Conservation (phyloP, 768 basidiomycete species). For the Strobilomyces echinocephalus region DNA sequence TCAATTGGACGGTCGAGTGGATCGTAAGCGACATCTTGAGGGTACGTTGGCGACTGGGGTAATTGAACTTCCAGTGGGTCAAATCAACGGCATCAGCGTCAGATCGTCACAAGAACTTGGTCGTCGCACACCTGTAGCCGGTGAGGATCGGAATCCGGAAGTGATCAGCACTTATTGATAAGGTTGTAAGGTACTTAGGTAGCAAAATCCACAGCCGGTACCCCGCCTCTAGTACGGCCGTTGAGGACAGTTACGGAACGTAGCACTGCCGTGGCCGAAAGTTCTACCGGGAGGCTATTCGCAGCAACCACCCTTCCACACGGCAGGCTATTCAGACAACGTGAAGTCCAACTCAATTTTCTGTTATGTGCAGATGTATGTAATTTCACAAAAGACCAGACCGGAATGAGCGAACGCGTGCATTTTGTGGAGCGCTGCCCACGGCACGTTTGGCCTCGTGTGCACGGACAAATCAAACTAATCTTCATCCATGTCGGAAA, state of each 20-base stretch:
- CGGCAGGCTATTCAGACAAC: neutral
- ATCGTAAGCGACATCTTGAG: constrained; percentile 27
- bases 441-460: neutral
- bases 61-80: neutral
- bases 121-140: neutral
- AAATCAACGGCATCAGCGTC: constrained; percentile 2
- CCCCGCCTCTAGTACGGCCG: neutral
- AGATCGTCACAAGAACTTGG: constrained; percentile 6
- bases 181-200: neutral
- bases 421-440: constrained; percentile 1
- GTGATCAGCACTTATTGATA: neutral
- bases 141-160: constrained; percentile 8
- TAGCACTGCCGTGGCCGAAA: constrained; percentile 6
- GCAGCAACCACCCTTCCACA: neutral
- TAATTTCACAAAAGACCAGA: constrained; percentile 4
- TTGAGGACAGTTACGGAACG: constrained; percentile 6
- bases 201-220: neutral
- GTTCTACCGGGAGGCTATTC: constrained; percentile 11
- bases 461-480: constrained; percentile 13
- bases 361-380: neutral
- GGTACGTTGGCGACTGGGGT: constrained; percentile 13
- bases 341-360: constrained; percentile 4
- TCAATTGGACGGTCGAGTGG: constrained; percentile 29
- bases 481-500: constrained; percentile 41
- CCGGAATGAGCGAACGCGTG: neutral